These are phyloP conservation scores for Russula foetens DNA, from an alignment of 768 basidiomycete species.

Conservation along the genomic window DNA sequence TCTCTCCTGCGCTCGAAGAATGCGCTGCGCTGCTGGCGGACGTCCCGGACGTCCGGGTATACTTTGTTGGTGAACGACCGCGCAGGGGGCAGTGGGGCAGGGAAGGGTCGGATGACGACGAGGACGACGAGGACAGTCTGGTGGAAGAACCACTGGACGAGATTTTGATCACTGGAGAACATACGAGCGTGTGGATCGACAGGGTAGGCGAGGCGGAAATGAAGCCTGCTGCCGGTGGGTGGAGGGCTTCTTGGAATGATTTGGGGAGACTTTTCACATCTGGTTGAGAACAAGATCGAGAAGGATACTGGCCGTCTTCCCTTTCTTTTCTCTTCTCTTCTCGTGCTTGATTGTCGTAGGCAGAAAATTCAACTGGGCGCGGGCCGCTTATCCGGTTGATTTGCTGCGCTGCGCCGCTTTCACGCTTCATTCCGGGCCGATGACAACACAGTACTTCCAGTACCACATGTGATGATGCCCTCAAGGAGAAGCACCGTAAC, in stretches of 20 bases:
- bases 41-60: background rate
- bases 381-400: no score
- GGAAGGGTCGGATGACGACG: background rate
- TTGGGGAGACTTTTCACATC: background rate
- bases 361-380: no score
- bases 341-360: no score
- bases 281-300: no score
- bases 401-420: no score
- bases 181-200: background rate
- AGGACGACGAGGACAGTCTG: background rate
- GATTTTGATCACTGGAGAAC: background rate
- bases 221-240: background rate
- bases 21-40: background rate
- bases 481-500: no score
- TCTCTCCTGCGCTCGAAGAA: background rate
- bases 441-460: no score
- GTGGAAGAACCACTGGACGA: background rate
- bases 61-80: slow-evolving; percentile 2
- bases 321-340: no score
- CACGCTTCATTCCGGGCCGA: no score
- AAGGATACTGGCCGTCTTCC: background rate
- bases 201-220: background rate
- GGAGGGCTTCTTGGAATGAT: background rate
- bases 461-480: no score
- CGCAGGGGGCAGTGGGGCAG: background rate